These are phyloP conservation scores for Esteya vermicola DNA, from an alignment of 2,329 filamentous ascomycete genomes.

Conservation along the genomic window DNA sequence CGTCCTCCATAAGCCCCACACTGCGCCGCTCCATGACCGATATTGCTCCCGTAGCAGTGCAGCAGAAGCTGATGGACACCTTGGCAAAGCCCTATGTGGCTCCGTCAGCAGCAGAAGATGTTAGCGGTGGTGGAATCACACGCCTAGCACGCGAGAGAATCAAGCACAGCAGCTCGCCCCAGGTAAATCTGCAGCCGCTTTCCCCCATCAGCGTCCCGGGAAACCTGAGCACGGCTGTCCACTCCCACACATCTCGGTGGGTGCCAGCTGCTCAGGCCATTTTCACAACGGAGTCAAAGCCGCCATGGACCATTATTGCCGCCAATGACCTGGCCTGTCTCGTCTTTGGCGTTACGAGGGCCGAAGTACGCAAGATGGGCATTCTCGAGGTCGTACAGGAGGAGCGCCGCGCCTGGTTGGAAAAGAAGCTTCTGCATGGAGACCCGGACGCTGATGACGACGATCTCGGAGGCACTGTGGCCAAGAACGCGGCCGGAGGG, in stretches of 20 bases:
- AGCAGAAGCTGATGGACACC: conserved; percentile 73
- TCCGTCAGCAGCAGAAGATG: not conserved
- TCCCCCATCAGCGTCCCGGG: conserved; percentile 28
- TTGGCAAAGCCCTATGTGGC: conserved; percentile 65
- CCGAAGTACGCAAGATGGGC: conserved; percentile 85
- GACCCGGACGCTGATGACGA: conserved; percentile 32
- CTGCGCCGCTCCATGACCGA: conserved; percentile 85
- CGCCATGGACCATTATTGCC: conserved; percentile 90
- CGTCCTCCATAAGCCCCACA: conserved; percentile 41
- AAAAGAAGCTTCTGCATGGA: conserved; percentile 62
- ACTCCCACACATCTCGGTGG: conserved; percentile 83
- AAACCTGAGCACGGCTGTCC: conserved; percentile 46
- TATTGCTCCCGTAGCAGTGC: conserved; percentile 56
- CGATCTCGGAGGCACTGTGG: too few relatives aligned
- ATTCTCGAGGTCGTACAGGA: conserved; percentile 90
- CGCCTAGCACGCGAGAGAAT: not conserved
- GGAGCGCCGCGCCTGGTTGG: conserved; percentile 78
- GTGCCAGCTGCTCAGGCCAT: conserved; percentile 87
- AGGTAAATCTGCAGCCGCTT: conserved; percentile 17
- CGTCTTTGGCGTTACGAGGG: conserved; percentile 97
- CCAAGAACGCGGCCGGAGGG: too few relatives aligned
- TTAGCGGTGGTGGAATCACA: too few relatives aligned
- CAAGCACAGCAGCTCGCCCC: not conserved
- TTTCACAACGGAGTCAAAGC: conserved; percentile 83
- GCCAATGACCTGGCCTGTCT: conserved; percentile 94